phyloP scores from a whole-genome alignment of 331 rosid species.

The Quercus lobata region DNA sequence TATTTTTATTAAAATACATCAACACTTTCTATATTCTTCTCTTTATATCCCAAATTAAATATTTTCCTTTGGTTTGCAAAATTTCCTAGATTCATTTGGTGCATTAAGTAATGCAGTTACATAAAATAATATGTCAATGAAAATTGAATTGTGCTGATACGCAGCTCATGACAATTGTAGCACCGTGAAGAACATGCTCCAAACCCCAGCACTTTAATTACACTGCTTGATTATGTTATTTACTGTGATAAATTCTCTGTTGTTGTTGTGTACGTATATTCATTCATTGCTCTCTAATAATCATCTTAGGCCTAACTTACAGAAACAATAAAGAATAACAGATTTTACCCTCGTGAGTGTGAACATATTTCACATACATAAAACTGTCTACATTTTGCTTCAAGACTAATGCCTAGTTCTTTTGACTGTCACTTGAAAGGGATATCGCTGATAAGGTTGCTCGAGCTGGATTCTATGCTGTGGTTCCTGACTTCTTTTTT shows the following conservation, averaged over 20 bases:
- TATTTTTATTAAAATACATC: too few relatives aligned
- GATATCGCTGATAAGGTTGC: neutral
- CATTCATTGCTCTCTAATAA: neutral
- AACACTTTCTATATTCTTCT: too few relatives aligned
- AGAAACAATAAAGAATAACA: neutral
- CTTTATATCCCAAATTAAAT: too few relatives aligned
- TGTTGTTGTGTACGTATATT: neutral
- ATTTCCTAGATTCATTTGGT: too few relatives aligned
- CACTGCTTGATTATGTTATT: neutral
- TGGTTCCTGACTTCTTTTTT: constrained; percentile 5
- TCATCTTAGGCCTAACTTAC: neutral
- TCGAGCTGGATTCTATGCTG: neutral
- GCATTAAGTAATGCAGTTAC: too few relatives aligned
- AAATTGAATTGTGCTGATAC: neutral
- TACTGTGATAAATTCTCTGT: neutral
- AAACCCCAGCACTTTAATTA: too few relatives aligned
- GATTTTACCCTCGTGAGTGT: neutral
- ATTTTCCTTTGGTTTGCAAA: too few relatives aligned
- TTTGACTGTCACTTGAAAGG: neutral
- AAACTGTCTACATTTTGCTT: neutral
- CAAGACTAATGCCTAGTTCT: neutral
- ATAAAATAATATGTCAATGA: neutral
- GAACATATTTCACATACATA: neutral
- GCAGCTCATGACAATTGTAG: neutral
- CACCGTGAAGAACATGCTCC: neutral